phyloP scores from a whole-genome alignment of 1,284 basidiomycete genomes.

The Agroathelia rolfsii region DNA sequence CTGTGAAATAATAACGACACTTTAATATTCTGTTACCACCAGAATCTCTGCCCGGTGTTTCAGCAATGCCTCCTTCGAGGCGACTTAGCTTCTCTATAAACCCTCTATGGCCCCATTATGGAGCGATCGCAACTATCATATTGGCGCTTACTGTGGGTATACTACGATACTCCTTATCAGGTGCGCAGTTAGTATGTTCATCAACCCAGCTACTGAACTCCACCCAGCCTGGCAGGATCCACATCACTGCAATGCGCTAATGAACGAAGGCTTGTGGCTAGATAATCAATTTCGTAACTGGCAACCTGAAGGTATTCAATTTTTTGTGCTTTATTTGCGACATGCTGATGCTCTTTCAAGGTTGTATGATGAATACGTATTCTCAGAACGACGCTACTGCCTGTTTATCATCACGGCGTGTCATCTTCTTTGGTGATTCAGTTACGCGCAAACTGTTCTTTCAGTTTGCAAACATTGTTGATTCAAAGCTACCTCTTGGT shows the following conservation, averaged over 20 bases:
- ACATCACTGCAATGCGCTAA: slow-evolving; percentile 59
- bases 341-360: slow-evolving; percentile 26
- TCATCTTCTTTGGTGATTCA: slow-evolving; percentile 83
- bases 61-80: slow-evolving; percentile 12
- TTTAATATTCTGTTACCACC: too few relatives aligned
- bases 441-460: slow-evolving; percentile 74
- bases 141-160: slow-evolving; percentile 33
- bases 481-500: slow-evolving; percentile 42
- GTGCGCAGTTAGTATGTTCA: slow-evolving; percentile 20
- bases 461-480: slow-evolving; percentile 52
- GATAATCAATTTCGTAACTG: slow-evolving; percentile 59
- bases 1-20: too few relatives aligned
- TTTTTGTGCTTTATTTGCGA: slow-evolving; percentile 2
- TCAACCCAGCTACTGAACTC: slow-evolving; percentile 3
- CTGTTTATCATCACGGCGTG: slow-evolving; percentile 43
- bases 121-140: slow-evolving; percentile 29
- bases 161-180: slow-evolving; percentile 35
- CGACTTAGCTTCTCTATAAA: slow-evolving; percentile 29
- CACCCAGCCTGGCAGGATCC: slow-evolving; percentile 59
- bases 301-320: slow-evolving; percentile 72
- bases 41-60: too few relatives aligned
- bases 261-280: slow-evolving; percentile 72
- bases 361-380: slow-evolving; percentile 69
- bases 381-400: slow-evolving; percentile 37
- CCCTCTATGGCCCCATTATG: slow-evolving; percentile 44